Base-by-base conservation (phyloP, 768 basidiomycete genomes). In the Lentinus tigrinus region DNA sequence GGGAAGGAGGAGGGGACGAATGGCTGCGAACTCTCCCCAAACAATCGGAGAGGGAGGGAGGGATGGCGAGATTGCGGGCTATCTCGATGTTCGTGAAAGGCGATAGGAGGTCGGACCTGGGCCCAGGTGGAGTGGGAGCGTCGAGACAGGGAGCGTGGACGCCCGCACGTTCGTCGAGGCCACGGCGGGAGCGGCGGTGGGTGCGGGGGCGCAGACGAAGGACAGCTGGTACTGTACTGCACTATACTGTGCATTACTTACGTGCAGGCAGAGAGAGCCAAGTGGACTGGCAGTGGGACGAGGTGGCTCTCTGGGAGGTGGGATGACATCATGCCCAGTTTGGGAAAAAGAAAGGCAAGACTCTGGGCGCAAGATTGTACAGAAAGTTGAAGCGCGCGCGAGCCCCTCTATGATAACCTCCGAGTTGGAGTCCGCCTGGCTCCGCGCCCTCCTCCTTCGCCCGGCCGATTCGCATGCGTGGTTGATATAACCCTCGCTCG, bases 101-200 rank as follows among this genome's bases (percentile, higher is more conserved):
- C 60, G 60, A 61, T 61, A 61, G 59, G 59, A 56, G 48, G 54
- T 57, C 49, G 59, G 60, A 56, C 60, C 60, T 61, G 60, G 60
- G 50, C 52, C 48, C 40, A 47, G 40, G 58, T 60, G 59, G 59
- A 52, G 59, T 60, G 54, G 59, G 59, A 52, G 53, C 43, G 47
- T 24, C 52, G 23, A 54, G 23, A 53, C 16, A 23, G 53, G 21
- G 9, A 23, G 19, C 19, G 10, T 31, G 3, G 5, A 10, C 21
- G 34, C 8, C 49, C 7, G 36, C 49, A 24, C 49, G 34, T 21
- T 13, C 37, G 9, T 3, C 31, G 31, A n/a, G 4, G 17, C 37
- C 34, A 34, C 36, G 38, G 50, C 13, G n/a, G 37, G 49, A 23
- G 37, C 36, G n/a, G 24, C 11, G 49, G 28, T 14, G 31, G 14